Conservation (phyloP, 2,329 filamentous ascomycete genomes). For the Huntiella abstrusa region DNA sequence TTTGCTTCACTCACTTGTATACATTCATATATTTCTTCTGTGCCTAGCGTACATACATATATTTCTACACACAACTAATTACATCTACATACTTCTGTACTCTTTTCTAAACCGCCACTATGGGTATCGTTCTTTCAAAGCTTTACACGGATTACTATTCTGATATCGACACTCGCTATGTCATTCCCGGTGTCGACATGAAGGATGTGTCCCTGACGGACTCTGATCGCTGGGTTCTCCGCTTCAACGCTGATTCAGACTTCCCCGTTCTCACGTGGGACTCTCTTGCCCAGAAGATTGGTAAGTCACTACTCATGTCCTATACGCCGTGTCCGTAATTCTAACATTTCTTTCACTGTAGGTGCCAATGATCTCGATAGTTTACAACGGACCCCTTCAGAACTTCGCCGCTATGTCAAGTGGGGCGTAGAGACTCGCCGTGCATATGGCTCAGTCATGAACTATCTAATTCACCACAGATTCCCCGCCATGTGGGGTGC, state of each 20-base stretch:
- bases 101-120: background rate
- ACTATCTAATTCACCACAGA: conserved; percentile 56
- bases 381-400: conserved; percentile 64
- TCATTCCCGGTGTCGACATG: conserved; percentile 11
- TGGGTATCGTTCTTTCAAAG: conserved; percentile 9
- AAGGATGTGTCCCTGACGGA: conserved; percentile 7
- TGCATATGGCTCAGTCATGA: conserved; percentile 60
- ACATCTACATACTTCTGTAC: too few relatives aligned
- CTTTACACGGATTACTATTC: conserved; percentile 4
- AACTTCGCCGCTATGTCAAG: conserved; percentile 60
- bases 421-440: conserved; percentile 54
- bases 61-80: too few relatives aligned
- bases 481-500: conserved; percentile 47
- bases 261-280: conserved; percentile 8
- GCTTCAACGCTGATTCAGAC: conserved; percentile 7
- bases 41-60: too few relatives aligned
- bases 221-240: conserved; percentile 10
- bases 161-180: conserved; percentile 6
- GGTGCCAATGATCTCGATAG: conserved; percentile 44
- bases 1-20: too few relatives aligned
- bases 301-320: conserved; percentile 1
- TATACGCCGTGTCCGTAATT: background rate
- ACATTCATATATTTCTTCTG: too few relatives aligned
- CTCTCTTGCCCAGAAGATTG: conserved; percentile 4
- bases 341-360: conserved; percentile 14